These are phyloP conservation scores for Pleurotus ostreatus DNA, from an alignment of 768 basidiomycete genomes.

Conservation along the genomic window DNA sequence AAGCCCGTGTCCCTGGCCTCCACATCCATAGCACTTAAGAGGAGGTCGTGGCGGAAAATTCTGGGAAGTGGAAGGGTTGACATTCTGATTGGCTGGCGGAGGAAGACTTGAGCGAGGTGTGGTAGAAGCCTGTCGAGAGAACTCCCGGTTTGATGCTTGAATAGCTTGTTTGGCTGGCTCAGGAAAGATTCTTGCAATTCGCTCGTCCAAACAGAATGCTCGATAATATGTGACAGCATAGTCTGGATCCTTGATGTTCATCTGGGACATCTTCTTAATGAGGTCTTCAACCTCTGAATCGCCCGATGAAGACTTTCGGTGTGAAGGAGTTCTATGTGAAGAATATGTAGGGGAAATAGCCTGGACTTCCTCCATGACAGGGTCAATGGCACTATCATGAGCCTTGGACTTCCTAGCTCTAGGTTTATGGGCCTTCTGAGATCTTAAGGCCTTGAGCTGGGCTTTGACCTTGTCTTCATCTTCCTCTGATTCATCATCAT, in stretches of 20 bases:
- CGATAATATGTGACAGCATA: slow-evolving; percentile 1
- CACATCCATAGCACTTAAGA: slow-evolving; percentile 3
- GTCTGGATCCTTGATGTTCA: slow-evolving; percentile 5
- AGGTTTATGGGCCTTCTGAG: neutral
- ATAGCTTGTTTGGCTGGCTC: neutral
- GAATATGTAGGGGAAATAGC: too few species aligned
- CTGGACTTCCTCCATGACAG: slow-evolving; percentile 4
- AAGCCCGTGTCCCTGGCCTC: neutral
- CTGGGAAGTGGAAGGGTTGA: neutral
- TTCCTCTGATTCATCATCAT: neutral
- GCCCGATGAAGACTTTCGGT: too few species aligned
- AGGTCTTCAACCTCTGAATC: slow-evolving; percentile 5
- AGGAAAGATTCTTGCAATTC: neutral
- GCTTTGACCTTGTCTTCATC: too few species aligned
- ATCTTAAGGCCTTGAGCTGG: neutral
- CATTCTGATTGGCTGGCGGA: neutral
- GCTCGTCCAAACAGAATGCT: slow-evolving; percentile 2
- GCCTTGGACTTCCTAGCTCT: neutral
- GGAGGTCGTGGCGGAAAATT: neutral
- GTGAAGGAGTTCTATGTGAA: too few species aligned
- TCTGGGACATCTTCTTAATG: slow-evolving; percentile 3
- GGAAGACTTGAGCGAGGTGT: neutral
- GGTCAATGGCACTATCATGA: neutral
- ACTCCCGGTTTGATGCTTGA: neutral
- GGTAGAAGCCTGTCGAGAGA: neutral